These are phyloP conservation scores for Hanseniaspora mollemarum DNA, from an alignment of 805 yeast species.

Conservation along the genomic window DNA sequence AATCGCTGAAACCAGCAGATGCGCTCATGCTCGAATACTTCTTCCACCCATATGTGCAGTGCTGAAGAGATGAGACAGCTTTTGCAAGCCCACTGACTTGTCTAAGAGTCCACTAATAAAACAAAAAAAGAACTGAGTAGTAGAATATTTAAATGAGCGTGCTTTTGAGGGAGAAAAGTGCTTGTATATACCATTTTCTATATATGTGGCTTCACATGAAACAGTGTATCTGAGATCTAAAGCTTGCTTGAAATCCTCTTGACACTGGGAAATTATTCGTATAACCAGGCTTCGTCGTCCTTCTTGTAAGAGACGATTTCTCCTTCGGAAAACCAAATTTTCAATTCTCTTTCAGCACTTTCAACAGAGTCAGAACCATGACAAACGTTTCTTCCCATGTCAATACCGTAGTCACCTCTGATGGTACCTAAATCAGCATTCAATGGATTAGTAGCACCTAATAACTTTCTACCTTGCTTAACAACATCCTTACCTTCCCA, in stretches of 20 bases:
- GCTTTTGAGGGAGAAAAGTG: too few species aligned
- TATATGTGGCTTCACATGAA: too few species aligned
- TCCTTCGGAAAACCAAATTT: conserved; percentile 94
- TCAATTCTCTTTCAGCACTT: conserved; percentile 90
- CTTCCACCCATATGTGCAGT: too few species aligned
- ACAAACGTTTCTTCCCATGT: conserved; percentile 97
- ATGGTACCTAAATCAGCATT: conserved; percentile 98
- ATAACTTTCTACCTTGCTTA: conserved; percentile 92
- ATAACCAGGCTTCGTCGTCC: conserved; percentile 76
- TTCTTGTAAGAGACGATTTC: conserved; percentile 90
- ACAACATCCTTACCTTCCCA: conserved; percentile 99
- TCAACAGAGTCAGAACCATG: conserved; percentile 99
- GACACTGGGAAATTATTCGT: conserved; percentile 51
- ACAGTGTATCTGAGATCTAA: too few species aligned
- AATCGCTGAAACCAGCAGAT: too few species aligned
- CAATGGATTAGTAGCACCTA: conserved; percentile 99
- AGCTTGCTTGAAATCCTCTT: neutral
- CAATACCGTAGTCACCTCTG: conserved; percentile 98
- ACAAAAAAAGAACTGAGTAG: too few species aligned
- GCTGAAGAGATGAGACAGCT: too few species aligned
- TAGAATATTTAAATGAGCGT: neutral
- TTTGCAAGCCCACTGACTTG: too few species aligned
- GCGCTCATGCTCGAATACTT: too few species aligned
- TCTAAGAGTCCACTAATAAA: too few species aligned
- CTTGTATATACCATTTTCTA: too few species aligned